A percentile compares a stretch with the other conserved stretches of the same genome.
Evolutionary conservation across 2,329 filamentous ascomycete species (phyloP).

Genomic region (Ascochyta lentis): DNA sequence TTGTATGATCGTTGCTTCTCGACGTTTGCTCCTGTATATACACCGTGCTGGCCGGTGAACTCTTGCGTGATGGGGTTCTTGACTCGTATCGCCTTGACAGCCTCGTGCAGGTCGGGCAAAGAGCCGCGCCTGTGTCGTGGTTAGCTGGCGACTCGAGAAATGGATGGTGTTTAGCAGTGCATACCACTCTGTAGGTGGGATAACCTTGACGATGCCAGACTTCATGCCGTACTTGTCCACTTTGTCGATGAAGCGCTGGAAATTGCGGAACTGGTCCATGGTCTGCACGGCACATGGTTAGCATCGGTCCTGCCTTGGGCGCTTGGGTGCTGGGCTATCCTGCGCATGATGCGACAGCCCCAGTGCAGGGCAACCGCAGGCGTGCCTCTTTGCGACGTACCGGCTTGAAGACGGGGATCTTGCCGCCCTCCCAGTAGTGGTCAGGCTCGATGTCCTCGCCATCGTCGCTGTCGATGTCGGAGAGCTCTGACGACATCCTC

Average conservation of each 20-base stretch:
- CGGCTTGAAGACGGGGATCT: slow-evolving; percentile 91
- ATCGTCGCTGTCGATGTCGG: slow-evolving; percentile 56
- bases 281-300: slow-evolving; percentile 57
- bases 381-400: slow-evolving; percentile 54
- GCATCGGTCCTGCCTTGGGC: slow-evolving; percentile 12
- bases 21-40: slow-evolving; percentile 96
- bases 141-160: not conserved
- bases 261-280: slow-evolving; percentile 93
- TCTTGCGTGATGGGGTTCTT: slow-evolving; percentile 98
- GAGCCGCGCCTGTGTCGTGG: slow-evolving; percentile 63
- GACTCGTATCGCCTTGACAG: slow-evolving; percentile 89
- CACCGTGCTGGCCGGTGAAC: slow-evolving; percentile 93
- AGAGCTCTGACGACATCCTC: slow-evolving; percentile 55
- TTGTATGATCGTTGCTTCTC: slow-evolving; percentile 97
- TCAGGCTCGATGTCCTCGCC: slow-evolving; percentile 79
- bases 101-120: slow-evolving; percentile 79
- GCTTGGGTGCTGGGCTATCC: not conserved
- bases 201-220: slow-evolving; percentile 94
- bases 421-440: slow-evolving; percentile 82
- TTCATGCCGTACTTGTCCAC: slow-evolving; percentile 96
- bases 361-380: slow-evolving; percentile 3
- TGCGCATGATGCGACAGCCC: slow-evolving; percentile 16
- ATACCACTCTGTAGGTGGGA: slow-evolving; percentile 93
- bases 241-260: slow-evolving; percentile 88
- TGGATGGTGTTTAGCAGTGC: slow-evolving; percentile 30